These are phyloP conservation scores for Trametes sanguinea DNA, from an alignment of 768 basidiomycete species.

Conservation along the genomic window DNA sequence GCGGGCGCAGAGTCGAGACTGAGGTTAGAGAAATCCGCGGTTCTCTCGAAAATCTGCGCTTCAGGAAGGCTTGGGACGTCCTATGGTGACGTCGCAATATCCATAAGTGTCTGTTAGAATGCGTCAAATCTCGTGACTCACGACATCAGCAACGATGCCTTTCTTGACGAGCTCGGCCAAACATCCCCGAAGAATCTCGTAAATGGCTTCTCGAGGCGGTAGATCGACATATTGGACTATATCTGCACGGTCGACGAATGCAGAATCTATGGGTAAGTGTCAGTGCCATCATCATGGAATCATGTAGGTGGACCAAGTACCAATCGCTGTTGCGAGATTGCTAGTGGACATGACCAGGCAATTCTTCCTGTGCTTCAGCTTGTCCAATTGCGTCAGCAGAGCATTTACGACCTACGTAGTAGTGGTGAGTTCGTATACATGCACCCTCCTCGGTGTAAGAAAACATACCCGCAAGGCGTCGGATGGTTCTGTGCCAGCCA, in stretches of 20 bases:
- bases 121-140: slow-evolving; percentile 36
- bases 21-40: slow-evolving; percentile 23
- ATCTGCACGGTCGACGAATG: slow-evolving; percentile 96
- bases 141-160: slow-evolving; percentile 66
- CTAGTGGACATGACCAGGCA: slow-evolving; percentile 96
- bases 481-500: slow-evolving; percentile 94
- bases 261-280: slow-evolving; percentile 61
- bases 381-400: slow-evolving; percentile 94
- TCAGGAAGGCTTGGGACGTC: slow-evolving; percentile 62
- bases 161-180: slow-evolving; percentile 76
- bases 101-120: too few relatives aligned
- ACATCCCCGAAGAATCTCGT: slow-evolving; percentile 86
- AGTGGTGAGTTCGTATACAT: background rate
- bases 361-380: slow-evolving; percentile 89
- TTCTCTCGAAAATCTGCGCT: slow-evolving; percentile 55
- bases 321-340: slow-evolving; percentile 93
- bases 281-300: background rate
- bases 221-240: slow-evolving; percentile 94
- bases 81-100: slow-evolving; percentile 35
- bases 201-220: slow-evolving; percentile 88
- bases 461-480: slow-evolving; percentile 81
- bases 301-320: slow-evolving; percentile 39
- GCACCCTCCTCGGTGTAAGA: too few relatives aligned
- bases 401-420: slow-evolving; percentile 92
- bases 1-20: background rate